These are phyloP conservation scores for Boletus pseudopeckii DNA, from an alignment of 768 basidiomycete species.

Conservation along the genomic window DNA sequence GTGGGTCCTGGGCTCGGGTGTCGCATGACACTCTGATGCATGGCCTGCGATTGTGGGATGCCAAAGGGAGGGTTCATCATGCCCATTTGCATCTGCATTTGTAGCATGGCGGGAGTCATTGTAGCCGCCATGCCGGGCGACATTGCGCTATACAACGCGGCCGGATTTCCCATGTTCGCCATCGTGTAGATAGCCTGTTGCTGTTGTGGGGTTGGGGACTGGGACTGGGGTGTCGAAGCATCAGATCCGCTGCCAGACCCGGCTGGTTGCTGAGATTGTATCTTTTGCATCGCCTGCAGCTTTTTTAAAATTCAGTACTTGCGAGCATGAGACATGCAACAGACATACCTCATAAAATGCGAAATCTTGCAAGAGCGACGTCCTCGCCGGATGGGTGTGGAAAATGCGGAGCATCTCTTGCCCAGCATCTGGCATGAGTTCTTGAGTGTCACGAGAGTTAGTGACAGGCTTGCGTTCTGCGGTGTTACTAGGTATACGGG, in stretches of 20 bases:
- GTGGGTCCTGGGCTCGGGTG: conserved; percentile 67
- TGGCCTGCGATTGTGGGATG: conserved; percentile 61
- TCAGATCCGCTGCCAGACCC: conserved; percentile 28
- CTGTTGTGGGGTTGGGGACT: conserved; percentile 39
- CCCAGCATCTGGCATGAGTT: conserved; percentile 92
- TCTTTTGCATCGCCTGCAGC: conserved; percentile 86
- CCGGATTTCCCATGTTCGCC: conserved; percentile 43
- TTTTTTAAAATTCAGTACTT: conserved; percentile 29
- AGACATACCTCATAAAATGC: conserved; percentile 79
- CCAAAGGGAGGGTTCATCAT: conserved; percentile 49
- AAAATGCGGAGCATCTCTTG: conserved; percentile 97
- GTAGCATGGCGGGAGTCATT: conserved; percentile 32
- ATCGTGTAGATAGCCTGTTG: conserved; percentile 50
- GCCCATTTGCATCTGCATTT: conserved; percentile 51
- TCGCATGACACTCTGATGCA: conserved; percentile 84
- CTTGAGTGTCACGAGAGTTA: conserved; percentile 96
- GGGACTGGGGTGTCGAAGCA: conserved; percentile 33
- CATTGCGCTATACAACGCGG: conserved; percentile 37
- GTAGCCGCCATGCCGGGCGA: conserved; percentile 29
- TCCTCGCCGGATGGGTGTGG: conserved; percentile 88
- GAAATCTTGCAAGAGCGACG: conserved; percentile 90
- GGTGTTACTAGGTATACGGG: conserved; percentile 67
- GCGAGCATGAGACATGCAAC: not conserved
- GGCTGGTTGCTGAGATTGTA: conserved; percentile 33
- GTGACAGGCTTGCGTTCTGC: conserved; percentile 98